These are phyloP conservation scores for Xerophyta viscosa DNA, from an alignment of 106 monocot genomes.

Conservation along the genomic window DNA sequence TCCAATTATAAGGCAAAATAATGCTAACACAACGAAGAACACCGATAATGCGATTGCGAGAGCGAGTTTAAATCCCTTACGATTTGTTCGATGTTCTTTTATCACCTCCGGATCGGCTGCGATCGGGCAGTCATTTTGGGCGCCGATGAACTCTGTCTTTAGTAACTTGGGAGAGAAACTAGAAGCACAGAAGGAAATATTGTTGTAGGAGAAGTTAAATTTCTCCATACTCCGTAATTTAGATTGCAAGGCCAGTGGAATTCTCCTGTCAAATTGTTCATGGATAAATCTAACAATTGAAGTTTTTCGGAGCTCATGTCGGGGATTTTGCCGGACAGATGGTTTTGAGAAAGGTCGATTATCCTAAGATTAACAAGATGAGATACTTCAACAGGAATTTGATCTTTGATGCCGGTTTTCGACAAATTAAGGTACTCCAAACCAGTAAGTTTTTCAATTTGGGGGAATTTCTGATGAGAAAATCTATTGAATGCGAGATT, in stretches of 20 bases:
- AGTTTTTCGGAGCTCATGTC: slow-evolving; percentile 27
- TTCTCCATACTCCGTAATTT: slow-evolving; percentile 30
- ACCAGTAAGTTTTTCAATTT: slow-evolving; percentile 12
- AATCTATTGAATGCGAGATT: slow-evolving; percentile 75
- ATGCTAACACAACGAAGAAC: slow-evolving; percentile 25
- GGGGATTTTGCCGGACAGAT: slow-evolving; percentile 52
- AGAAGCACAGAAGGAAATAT: slow-evolving; percentile 58
- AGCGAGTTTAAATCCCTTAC: slow-evolving; percentile 28
- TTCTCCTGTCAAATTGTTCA: slow-evolving; percentile 63
- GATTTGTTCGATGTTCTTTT: slow-evolving; percentile 6
- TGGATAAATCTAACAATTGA: slow-evolving; percentile 49
- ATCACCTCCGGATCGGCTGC: slow-evolving; percentile 54
- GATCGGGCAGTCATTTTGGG: slow-evolving; percentile 58
- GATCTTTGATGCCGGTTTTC: slow-evolving; percentile 34
- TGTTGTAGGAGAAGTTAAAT: slow-evolving; percentile 85
- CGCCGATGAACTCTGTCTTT: slow-evolving; percentile 45
- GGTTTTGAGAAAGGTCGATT: slow-evolving; percentile 62
- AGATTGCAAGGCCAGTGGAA: slow-evolving; percentile 39
- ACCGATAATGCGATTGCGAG: slow-evolving; percentile 37
- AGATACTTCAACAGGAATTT: slow-evolving; percentile 45
- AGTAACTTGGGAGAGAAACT: slow-evolving; percentile 23
- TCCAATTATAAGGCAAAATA: slow-evolving; percentile 27
- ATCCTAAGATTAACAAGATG: slow-evolving; percentile 28
- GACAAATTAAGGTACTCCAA: slow-evolving; percentile 77
- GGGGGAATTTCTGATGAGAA: slow-evolving; percentile 36